Evolutionary conservation across 768 basidiomycete species (phyloP).

Genomic region (Boletus fagicola): DNA sequence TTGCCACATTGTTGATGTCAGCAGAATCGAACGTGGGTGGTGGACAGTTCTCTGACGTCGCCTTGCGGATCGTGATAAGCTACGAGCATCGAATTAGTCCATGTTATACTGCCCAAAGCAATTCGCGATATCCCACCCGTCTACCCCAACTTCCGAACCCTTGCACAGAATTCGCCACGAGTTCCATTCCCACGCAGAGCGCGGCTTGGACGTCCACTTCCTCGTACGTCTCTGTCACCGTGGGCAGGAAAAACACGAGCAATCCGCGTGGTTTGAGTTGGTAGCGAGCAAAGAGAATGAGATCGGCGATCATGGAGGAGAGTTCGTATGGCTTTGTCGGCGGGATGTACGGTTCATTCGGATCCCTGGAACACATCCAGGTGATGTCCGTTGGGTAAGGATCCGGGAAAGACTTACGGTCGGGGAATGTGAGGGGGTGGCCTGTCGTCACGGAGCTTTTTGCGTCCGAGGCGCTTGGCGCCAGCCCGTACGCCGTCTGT

Average conservation of each 20-base stretch:
- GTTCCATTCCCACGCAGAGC: conserved; percentile 83
- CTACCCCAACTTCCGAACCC: conserved; percentile 95
- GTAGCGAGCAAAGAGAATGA: conserved; percentile 79
- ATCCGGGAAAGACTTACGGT: conserved; percentile 38
- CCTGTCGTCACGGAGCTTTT: conserved; percentile 39
- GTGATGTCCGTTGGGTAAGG: neutral
- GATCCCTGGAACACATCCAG: conserved; percentile 20
- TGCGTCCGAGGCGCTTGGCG: conserved; percentile 76
- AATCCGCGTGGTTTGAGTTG: conserved; percentile 83
- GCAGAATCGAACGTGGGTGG: conserved; percentile 53
- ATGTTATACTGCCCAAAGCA: neutral
- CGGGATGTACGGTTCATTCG: conserved; percentile 75
- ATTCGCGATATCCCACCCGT: conserved; percentile 52
- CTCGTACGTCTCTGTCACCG: conserved; percentile 87
- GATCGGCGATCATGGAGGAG: conserved; percentile 74
- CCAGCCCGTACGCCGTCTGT: conserved; percentile 90
- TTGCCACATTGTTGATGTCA: conserved; percentile 7
- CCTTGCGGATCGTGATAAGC: conserved; percentile 91
- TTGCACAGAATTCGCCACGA: conserved; percentile 87
- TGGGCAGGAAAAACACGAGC: conserved; percentile 94
- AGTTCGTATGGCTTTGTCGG: conserved; percentile 93
- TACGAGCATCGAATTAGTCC: conserved; percentile 32
- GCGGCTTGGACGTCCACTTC: conserved; percentile 79
- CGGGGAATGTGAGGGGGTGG: conserved; percentile 36
- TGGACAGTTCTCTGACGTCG: conserved; percentile 40